phyloP scores from a whole-genome alignment of 2,329 filamentous ascomycete genomes.

The Ceratocystis ficicola region DNA sequence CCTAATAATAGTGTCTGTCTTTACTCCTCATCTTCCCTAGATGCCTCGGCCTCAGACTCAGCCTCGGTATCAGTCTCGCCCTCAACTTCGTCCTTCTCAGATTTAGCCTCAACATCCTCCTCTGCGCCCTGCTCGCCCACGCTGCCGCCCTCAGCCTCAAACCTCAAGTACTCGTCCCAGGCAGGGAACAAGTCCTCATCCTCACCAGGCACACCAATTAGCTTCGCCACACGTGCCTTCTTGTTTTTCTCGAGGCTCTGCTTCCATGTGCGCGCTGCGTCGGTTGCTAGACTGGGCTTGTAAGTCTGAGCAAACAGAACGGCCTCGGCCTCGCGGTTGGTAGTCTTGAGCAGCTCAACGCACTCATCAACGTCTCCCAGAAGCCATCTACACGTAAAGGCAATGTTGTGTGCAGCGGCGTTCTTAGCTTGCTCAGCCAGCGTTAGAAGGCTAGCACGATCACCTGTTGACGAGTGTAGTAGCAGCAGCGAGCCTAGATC shows the following conservation, averaged over 20 bases:
- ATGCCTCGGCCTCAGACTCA: not conserved
- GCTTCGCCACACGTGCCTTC: conserved; percentile 71
- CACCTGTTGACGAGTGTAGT: conserved; percentile 73
- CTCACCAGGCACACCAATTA: conserved; percentile 69
- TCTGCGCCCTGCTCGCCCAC: conserved; percentile 25
- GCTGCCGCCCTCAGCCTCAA: conserved; percentile 58
- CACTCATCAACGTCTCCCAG: conserved; percentile 72
- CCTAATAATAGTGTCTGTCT: not conserved
- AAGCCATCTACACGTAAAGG: conserved; percentile 83
- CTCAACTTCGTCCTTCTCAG: conserved; percentile 18
- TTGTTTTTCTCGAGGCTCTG: conserved; percentile 67
- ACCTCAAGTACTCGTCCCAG: conserved; percentile 78
- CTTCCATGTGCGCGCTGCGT: conserved; percentile 69
- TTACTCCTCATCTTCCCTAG: conserved; percentile 6
- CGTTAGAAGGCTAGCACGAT: conserved; percentile 58
- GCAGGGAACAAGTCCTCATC: conserved; percentile 88
- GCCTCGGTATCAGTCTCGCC: not conserved
- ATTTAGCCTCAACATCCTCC: conserved; percentile 25
- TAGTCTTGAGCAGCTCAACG: conserved; percentile 65
- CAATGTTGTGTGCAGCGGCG: conserved; percentile 76
- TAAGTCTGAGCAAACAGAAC: conserved; percentile 92
- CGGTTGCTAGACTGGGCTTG: conserved; percentile 63
- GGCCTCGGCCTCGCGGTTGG: conserved; percentile 69
- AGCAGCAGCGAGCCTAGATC: conserved; percentile 83
- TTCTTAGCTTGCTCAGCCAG: conserved; percentile 65